Conservation (phyloP, 345 rosid species). For the Psidium friedrichsthalianum region DNA sequence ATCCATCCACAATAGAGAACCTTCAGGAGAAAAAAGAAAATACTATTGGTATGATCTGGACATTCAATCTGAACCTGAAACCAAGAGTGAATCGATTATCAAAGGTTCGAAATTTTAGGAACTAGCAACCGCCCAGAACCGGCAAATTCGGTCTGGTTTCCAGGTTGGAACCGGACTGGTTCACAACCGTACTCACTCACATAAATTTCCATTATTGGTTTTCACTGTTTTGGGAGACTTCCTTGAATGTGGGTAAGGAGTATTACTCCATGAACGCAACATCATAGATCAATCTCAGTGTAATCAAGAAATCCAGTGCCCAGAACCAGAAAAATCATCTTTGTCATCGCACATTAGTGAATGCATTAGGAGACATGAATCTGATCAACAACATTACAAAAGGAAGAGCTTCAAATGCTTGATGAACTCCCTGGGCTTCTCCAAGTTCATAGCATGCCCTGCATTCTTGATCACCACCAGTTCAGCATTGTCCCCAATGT, state of each 20-base stretch:
- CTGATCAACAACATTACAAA: background rate
- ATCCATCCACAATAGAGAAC: background rate
- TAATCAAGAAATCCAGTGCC: background rate
- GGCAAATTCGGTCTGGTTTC: background rate
- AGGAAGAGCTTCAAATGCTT: slow-evolving; percentile 28
- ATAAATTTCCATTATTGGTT: background rate
- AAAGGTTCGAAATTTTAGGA: background rate
- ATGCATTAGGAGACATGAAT: background rate
- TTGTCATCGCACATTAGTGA: background rate
- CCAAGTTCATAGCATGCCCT: slow-evolving; percentile 41
- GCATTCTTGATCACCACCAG: slow-evolving; percentile 54
- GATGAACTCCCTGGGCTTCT: slow-evolving; percentile 30
- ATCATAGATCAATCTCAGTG: background rate
- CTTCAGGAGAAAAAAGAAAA: background rate
- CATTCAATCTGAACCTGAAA: rapidly evolving
- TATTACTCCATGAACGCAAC: background rate
- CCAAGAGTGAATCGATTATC: rapidly evolving
- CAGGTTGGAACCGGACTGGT: rapidly evolving
- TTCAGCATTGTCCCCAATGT: slow-evolving; percentile 47
- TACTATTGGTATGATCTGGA: rapidly evolving
- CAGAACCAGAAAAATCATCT: background rate
- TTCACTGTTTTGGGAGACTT: background rate
- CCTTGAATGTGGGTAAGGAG: background rate
- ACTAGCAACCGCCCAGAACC: background rate
- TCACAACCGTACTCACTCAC: too few relatives aligned